Percentiles rank a stretch among this genome's conserved stretches.
Evolutionary conservation across 2,329 filamentous ascomycete genomes (phyloP).

Genomic region (Allantophomopsis lycopodina): DNA sequence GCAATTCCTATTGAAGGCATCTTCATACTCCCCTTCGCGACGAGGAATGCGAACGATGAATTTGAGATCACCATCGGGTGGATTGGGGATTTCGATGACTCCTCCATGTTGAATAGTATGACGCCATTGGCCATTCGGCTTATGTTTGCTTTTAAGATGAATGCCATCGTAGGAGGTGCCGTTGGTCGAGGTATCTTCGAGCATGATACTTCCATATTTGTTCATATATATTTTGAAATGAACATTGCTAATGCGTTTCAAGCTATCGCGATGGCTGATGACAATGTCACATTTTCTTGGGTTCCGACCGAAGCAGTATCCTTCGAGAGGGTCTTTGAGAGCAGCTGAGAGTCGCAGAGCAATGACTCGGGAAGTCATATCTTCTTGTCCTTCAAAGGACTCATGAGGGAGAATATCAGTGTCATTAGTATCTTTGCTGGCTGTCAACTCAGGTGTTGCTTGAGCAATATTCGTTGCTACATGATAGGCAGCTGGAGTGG

Average conservation of each 20-base stretch:
- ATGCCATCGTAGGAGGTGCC: constrained; percentile 74
- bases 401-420: constrained; percentile 7
- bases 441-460: constrained; percentile 41
- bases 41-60: constrained; percentile 81
- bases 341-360: constrained; percentile 67
- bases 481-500: constrained; percentile 55
- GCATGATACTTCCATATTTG: constrained; percentile 72
- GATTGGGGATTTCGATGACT: constrained; percentile 15
- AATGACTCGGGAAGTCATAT: constrained; percentile 38
- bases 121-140: constrained; percentile 24
- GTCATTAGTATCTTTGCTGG: constrained; percentile 36
- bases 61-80: constrained; percentile 44
- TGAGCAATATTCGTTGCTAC: constrained; percentile 42
- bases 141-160: constrained; percentile 41
- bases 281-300: constrained; percentile 55
- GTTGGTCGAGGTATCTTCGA: constrained; percentile 92
- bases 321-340: constrained; percentile 52
- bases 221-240: constrained; percentile 94
- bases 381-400: constrained; percentile 9
- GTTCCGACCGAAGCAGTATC: constrained; percentile 83
- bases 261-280: constrained; percentile 50
- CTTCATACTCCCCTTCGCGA: constrained; percentile 50
- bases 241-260: constrained; percentile 75
- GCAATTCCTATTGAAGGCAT: constrained; percentile 56
- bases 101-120: constrained; percentile 18